phyloP scores from a whole-genome alignment of 768 basidiomycete species.

The Lyophyllum shimeji region DNA sequence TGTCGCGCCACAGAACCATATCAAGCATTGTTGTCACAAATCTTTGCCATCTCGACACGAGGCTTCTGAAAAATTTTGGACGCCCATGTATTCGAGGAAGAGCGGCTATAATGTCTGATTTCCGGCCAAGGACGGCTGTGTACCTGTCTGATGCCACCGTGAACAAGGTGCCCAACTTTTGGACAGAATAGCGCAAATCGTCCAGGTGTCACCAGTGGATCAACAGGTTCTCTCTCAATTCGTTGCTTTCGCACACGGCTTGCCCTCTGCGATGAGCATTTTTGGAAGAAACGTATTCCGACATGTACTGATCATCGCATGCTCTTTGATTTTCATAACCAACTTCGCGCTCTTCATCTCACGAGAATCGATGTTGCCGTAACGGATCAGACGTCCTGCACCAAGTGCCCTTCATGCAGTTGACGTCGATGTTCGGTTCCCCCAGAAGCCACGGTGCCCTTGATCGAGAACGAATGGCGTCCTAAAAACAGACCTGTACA shows the following conservation, averaged over 20 bases:
- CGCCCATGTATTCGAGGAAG: neutral
- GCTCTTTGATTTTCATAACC: constrained; percentile 1
- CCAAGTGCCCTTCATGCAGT: neutral
- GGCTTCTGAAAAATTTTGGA: neutral
- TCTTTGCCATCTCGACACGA: neutral
- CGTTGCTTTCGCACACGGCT: neutral
- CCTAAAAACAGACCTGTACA: neutral
- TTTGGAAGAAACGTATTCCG: neutral
- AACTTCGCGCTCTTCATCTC: neutral
- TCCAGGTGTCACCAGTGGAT: neutral
- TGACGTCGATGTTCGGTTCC: neutral
- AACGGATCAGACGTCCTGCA: neutral
- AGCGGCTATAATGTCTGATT: neutral
- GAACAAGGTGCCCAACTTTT: neutral
- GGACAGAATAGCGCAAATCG: neutral
- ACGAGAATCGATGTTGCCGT: neutral
- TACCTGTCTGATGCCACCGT: neutral
- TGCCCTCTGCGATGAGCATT: neutral
- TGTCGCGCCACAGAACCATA: neutral
- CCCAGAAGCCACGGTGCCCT: neutral
- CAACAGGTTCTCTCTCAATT: neutral
- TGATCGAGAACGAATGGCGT: neutral
- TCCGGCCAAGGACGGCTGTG: neutral
- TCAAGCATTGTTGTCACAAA: neutral
- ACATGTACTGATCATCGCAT: neutral